Conservation (phyloP, 2,329 filamentous ascomycete species). For the Gyromitra esculenta region DNA sequence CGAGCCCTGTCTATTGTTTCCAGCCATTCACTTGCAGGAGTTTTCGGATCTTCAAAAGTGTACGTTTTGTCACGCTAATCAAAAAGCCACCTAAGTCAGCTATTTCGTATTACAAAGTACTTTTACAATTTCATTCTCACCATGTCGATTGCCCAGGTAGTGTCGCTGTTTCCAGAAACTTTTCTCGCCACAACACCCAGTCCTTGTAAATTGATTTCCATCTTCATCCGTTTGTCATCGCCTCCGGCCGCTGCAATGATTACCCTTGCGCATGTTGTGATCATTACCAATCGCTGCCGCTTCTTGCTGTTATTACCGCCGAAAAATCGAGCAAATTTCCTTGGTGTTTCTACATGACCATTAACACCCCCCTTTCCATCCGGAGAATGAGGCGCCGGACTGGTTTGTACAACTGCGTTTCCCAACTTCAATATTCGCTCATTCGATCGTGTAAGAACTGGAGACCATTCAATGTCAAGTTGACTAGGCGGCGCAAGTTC, state of each 20-base stretch:
- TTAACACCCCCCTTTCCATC: constrained; percentile 74
- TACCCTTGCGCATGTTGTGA: constrained; percentile 89
- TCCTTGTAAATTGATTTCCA: constrained; percentile 88
- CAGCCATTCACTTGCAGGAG: constrained; percentile 88
- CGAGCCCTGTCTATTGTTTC: constrained; percentile 86
- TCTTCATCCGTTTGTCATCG: constrained; percentile 94
- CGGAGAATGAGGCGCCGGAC: constrained; percentile 78
- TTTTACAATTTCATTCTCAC: constrained; percentile 63
- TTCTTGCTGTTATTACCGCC: constrained; percentile 86
- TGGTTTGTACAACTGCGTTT: constrained; percentile 84
- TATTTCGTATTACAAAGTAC: background rate
- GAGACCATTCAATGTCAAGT: constrained; percentile 98
- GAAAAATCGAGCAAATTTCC: constrained; percentile 93
- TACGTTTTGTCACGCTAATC: constrained; percentile 84
- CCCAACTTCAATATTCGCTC: constrained; percentile 95
- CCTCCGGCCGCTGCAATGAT: constrained; percentile 87
- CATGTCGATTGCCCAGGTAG: constrained; percentile 76
- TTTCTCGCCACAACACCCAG: constrained; percentile 79
- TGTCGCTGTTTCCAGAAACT: constrained; percentile 81
- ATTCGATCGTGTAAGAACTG: constrained; percentile 87
- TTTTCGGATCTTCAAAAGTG: constrained; percentile 92
- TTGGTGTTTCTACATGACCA: constrained; percentile 73
- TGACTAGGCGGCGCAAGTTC: constrained; percentile 96
- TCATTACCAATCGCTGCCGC: constrained; percentile 89
- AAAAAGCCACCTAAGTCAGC: constrained; percentile 47